A percentile compares a stretch with the other conserved stretches of the same genome.
Evolutionary conservation across 176 grass and related monocot genomes (phyloP).

Genomic region (Musa schizocarpa): DNA sequence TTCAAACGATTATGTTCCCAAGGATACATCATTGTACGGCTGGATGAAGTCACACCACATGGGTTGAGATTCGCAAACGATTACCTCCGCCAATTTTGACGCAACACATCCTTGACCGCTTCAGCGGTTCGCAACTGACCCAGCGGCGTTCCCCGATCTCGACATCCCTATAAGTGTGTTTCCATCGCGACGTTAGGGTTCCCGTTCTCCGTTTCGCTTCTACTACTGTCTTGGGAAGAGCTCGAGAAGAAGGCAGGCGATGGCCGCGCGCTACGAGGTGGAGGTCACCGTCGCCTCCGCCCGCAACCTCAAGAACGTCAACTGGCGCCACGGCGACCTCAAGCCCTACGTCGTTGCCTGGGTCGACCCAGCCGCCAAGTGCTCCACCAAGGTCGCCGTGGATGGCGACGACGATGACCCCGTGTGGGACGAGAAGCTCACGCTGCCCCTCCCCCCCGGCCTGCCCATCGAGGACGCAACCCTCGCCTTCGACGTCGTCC

Average conservation of each 20-base stretch:
- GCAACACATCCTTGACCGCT: too few relatives aligned
- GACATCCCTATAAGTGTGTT: too few relatives aligned
- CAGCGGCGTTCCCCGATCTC: too few relatives aligned
- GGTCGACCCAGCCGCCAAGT: conserved; percentile 43
- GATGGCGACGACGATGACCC: conserved; percentile 42
- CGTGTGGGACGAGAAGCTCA: conserved; percentile 61
- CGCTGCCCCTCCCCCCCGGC: conserved; percentile 28
- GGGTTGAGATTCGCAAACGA: too few relatives aligned
- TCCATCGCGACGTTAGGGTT: too few relatives aligned
- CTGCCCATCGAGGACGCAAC: conserved; percentile 37
- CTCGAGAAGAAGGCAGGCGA: not conserved
- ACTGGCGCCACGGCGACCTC: conserved; percentile 64
- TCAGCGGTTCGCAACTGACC: too few relatives aligned
- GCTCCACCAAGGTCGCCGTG: conserved; percentile 48
- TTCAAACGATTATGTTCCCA: too few relatives aligned
- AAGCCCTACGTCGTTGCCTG: conserved; percentile 51
- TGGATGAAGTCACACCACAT: too few relatives aligned
- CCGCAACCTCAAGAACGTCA: conserved; percentile 67
- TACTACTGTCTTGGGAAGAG: too few relatives aligned
- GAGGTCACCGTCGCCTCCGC: conserved; percentile 51
- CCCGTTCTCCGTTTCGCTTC: too few relatives aligned
- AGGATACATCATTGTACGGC: too few relatives aligned
- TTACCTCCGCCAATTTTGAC: too few relatives aligned
- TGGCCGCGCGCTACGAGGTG: conserved; percentile 38
- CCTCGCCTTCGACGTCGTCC: conserved; percentile 67